These are phyloP conservation scores for Penicillium coffeae DNA, from an alignment of 495 filamentous ascomycete species.

Conservation along the genomic window DNA sequence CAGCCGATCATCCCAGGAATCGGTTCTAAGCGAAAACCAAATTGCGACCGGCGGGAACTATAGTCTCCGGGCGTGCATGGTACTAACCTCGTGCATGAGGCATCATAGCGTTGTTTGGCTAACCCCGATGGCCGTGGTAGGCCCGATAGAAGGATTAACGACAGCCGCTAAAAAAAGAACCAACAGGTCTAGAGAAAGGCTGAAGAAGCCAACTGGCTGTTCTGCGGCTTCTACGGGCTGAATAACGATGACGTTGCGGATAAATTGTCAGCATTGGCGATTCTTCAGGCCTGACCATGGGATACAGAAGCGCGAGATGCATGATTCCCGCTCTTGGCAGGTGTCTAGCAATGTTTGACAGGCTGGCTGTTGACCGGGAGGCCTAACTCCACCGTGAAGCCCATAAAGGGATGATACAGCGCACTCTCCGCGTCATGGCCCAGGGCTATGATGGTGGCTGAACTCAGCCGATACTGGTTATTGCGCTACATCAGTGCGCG, in stretches of 20 bases:
- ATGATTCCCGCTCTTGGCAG: too few relatives aligned
- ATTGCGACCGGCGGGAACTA: background rate
- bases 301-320: too few relatives aligned
- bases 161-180: conserved; percentile 12
- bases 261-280: background rate
- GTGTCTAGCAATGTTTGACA: too few relatives aligned
- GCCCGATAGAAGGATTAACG: conserved; percentile 1
- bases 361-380: too few relatives aligned
- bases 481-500: too few relatives aligned
- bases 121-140: background rate
- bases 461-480: too few relatives aligned
- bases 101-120: background rate
- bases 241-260: conserved; percentile 2
- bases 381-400: background rate
- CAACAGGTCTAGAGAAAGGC: conserved; percentile 8
- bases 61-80: background rate
- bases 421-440: background rate
- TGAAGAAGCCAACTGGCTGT: background rate
- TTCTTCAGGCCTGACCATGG: background rate
- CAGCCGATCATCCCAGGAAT: too few relatives aligned
- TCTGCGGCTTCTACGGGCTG: conserved; percentile 7
- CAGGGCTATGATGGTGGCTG: background rate
- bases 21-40: background rate
- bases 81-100: background rate
- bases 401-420: background rate